Percentiles rank a stretch among this genome's conserved stretches.
phyloP scores from a whole-genome alignment of 441 rosid genomes.

The Gossypium lobatum region DNA sequence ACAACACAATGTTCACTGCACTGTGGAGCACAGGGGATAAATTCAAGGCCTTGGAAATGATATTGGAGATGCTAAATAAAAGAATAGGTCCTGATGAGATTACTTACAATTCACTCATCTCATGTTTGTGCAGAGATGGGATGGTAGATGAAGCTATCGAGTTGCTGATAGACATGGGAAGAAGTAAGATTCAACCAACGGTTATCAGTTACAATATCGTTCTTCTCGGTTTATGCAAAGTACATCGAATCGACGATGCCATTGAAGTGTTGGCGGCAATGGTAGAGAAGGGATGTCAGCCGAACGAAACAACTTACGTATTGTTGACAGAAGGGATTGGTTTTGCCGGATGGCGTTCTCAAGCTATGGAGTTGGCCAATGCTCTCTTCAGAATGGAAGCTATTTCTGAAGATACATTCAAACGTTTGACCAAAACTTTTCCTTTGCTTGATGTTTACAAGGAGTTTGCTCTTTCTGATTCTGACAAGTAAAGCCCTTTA shows the following conservation, averaged over 20 bases:
- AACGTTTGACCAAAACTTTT: constrained; percentile 51
- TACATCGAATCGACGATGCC: constrained; percentile 50
- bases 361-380: constrained; percentile 68
- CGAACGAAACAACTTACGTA: constrained; percentile 65
- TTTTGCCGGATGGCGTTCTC: constrained; percentile 54
- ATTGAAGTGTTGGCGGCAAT: constrained; percentile 55
- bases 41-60: constrained; percentile 48
- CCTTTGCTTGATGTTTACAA: constrained; percentile 59
- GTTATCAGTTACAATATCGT: constrained; percentile 63
- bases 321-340: constrained; percentile 67
- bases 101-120: constrained; percentile 68
- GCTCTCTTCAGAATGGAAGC: constrained; percentile 42
- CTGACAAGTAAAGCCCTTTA: constrained; percentile 19
- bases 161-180: constrained; percentile 63
- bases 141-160: constrained; percentile 71
- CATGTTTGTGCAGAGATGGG: constrained; percentile 79
- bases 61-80: constrained; percentile 47
- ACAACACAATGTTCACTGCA: constrained; percentile 70
- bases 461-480: constrained; percentile 31
- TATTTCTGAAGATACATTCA: constrained; percentile 44
- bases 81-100: constrained; percentile 64
- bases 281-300: constrained; percentile 55
- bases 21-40: constrained; percentile 60
- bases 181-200: constrained; percentile 40
- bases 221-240: constrained; percentile 65